These are phyloP conservation scores for Edaphochlamys debaryana DNA, from an alignment of 139 green algal species.

Conservation along the genomic window DNA sequence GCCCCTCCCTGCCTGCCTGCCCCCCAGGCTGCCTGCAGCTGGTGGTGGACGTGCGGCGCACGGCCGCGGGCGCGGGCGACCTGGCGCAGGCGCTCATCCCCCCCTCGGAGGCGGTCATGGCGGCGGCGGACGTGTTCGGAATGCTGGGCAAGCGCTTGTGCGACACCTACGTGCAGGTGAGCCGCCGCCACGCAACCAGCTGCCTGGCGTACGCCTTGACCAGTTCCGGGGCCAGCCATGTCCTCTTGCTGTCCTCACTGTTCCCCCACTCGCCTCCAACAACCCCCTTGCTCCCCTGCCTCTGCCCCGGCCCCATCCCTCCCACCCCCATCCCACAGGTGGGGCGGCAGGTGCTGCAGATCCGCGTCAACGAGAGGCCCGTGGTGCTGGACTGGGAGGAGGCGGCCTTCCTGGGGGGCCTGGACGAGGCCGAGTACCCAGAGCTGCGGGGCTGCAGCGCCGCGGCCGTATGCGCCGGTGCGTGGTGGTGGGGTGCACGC, in stretches of 20 bases:
- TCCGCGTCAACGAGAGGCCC: conserved; percentile 27
- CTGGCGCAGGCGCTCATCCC: conserved; percentile 1
- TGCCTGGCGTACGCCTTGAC: no score
- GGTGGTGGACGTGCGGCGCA: conserved; percentile 32
- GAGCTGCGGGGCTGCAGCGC: conserved; percentile 5
- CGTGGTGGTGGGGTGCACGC: no score
- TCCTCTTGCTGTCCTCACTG: no score
- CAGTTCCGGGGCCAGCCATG: no score
- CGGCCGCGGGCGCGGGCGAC: background rate
- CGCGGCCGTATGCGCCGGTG: conserved; percentile 29
- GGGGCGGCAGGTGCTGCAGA: conserved; percentile 31
- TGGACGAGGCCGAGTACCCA: conserved; percentile 15
- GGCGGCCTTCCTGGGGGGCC: conserved; percentile 13
- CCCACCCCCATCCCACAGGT: background rate
- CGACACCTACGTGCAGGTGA: conserved; percentile 39
- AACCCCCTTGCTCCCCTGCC: no score
- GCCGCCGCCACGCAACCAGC: background rate
- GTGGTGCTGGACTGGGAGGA: conserved; percentile 31
- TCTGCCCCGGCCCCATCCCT: no score
- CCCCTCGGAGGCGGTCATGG: conserved; percentile 11
- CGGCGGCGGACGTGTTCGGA: conserved; percentile 28
- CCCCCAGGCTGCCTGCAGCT: conserved; percentile 35
- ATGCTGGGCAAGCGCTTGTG: conserved; percentile 31
- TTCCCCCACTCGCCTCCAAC: no score
- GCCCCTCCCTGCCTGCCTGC: no score